phyloP scores from a whole-genome alignment of 192 early-diverging fungal species.

The Gamsiella multidivaricata region DNA sequence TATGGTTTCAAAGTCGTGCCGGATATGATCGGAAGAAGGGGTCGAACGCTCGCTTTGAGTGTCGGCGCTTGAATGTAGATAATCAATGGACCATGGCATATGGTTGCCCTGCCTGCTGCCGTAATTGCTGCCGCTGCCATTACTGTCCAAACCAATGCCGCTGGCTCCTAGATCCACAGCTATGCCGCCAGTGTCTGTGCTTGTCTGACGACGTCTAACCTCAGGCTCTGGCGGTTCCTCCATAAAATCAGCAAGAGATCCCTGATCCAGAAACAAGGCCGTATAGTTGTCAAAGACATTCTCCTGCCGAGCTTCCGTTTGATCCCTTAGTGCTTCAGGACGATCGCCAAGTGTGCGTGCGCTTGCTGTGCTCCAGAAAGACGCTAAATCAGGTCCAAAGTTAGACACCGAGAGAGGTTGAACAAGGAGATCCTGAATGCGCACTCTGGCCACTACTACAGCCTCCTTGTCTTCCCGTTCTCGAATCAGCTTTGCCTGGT shows the following conservation, averaged over 20 bases:
- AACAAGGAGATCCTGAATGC: slow-evolving; percentile 7
- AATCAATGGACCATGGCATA: slow-evolving; percentile 24
- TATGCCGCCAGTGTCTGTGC: not conserved
- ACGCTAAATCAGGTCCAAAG: slow-evolving; percentile 2
- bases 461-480: slow-evolving; percentile 8
- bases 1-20: slow-evolving; percentile 17
- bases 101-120: not conserved
- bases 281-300: not conserved
- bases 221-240: slow-evolving; percentile 12
- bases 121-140: not conserved
- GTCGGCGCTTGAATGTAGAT: not conserved
- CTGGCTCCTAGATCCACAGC: slow-evolving; percentile 1
- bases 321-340: not conserved
- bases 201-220: slow-evolving; percentile 17
- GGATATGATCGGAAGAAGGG: slow-evolving; percentile 11
- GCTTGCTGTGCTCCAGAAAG: slow-evolving; percentile 19
- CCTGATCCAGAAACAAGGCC: too few species aligned
- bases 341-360: not conserved
- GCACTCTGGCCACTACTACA: not conserved
- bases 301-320: too few species aligned
- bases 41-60: slow-evolving; percentile 17
- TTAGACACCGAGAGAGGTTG: slow-evolving; percentile 7
- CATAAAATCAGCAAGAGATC: slow-evolving; percentile 7
- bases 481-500: slow-evolving; percentile 10
- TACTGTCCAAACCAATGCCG: not conserved